Percentiles rank a stretch among this genome's conserved stretches.
Evolutionary conservation across 73 alveolate genomes (phyloP).

Genomic region (Paramecium primaurelia): DNA sequence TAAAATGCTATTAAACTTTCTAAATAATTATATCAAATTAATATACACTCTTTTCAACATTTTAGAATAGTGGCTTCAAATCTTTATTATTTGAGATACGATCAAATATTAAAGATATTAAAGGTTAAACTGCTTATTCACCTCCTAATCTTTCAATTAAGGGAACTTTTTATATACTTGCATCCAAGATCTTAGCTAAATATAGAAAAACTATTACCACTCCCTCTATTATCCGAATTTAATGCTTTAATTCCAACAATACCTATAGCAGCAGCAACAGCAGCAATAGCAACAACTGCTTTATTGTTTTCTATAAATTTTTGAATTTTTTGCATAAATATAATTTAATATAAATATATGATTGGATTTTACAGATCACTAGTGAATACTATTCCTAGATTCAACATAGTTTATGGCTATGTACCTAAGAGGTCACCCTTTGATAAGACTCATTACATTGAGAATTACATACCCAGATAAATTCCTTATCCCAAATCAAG

Average conservation of each 20-base stretch:
- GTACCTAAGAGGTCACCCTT: constrained; percentile 6
- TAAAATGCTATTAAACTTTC: neutral
- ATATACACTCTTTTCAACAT: neutral
- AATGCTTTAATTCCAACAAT: neutral
- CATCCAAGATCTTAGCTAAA: neutral
- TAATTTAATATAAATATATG: neutral
- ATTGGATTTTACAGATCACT: neutral
- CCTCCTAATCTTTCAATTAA: constrained; percentile 4
- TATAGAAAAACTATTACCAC: neutral
- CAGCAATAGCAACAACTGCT: neutral
- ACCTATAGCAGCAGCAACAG: neutral
- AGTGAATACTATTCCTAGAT: neutral
- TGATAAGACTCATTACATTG: constrained; percentile 33
- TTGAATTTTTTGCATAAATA: constrained; percentile 1
- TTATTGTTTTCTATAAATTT: neutral
- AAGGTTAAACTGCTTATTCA: neutral
- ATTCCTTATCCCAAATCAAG: neutral
- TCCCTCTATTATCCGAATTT: neutral
- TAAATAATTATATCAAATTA: neutral
- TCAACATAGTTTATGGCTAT: constrained; percentile 31
- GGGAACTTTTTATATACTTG: neutral
- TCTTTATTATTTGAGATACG: neutral
- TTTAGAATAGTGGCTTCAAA: neutral
- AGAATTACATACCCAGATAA: constrained; percentile 30
- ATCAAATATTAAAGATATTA: neutral